These are phyloP conservation scores for Raffaelea ambrosiae DNA, from an alignment of 2,329 filamentous ascomycete genomes.

Conservation along the genomic window DNA sequence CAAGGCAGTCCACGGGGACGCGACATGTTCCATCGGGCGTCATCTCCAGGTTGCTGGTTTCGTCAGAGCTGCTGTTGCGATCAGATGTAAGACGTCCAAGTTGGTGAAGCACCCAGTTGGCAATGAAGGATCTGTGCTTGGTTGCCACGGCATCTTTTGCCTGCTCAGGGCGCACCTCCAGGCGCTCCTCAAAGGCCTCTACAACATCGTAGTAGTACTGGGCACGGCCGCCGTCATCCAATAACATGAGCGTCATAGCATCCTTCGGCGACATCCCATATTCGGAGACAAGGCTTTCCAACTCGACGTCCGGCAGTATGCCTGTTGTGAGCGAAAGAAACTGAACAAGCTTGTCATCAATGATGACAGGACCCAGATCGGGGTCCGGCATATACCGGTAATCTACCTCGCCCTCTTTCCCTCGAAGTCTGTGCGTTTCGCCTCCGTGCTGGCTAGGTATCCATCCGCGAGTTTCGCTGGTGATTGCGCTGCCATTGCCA, in stretches of 20 bases:
- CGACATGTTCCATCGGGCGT: conserved; percentile 39
- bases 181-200: conserved; percentile 28
- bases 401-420: conserved; percentile 95
- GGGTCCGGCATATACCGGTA: conserved; percentile 99
- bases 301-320: conserved; percentile 60
- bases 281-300: conserved; percentile 50
- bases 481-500: conserved; percentile 55
- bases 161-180: not conserved
- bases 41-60: conserved; percentile 16
- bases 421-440: conserved; percentile 71
- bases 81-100: conserved; percentile 59
- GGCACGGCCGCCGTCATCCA: conserved; percentile 70
- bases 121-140: conserved; percentile 34
- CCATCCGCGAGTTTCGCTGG: conserved; percentile 88
- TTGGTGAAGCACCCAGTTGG: conserved; percentile 68
- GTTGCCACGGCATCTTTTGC: conserved; percentile 16
- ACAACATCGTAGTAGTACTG: conserved; percentile 73
- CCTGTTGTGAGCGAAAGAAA: conserved; percentile 58
- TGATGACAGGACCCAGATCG: conserved; percentile 71
- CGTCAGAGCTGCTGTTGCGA: conserved; percentile 13
- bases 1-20: conserved; percentile 37
- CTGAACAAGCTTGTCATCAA: conserved; percentile 60
- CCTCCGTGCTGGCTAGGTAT: conserved; percentile 61
- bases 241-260: conserved; percentile 65
- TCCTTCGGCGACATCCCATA: conserved; percentile 74